Base-by-base conservation (phyloP, 2,329 filamentous ascomycete species). In the Venturia nashicola region DNA sequence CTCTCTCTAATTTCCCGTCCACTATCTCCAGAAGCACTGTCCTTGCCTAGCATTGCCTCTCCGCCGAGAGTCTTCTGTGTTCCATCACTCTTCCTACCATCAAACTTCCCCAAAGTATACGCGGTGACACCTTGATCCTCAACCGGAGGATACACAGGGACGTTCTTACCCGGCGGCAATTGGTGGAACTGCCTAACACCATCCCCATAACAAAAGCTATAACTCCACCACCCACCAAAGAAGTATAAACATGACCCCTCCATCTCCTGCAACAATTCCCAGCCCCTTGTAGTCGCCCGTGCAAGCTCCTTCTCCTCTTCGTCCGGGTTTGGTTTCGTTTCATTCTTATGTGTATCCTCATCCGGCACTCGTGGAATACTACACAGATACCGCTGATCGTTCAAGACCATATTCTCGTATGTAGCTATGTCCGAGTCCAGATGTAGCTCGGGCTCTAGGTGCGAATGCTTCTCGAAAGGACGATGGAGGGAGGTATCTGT, bases 181-280 rank as follows among this genome's bases (percentile, higher is more conserved):
- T 91, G 90, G 73, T 97, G 92, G 75, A 95, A 97, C 75, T 97
- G 92, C 70, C 90, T 88, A 66, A 97, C 87, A 67, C 93, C 86
- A 66, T 87, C 83, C 72, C 90, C 90, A 76, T 96, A 94, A 79
- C 92, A 97, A 75, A 96, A 96, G 69, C 87, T 89, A 76, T 97
- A 97, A 71, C 89, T 94, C 92, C 92, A 97, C 92, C 92, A 97
- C 0, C 92, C 92, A 0, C 86, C 89, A 68, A 91, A 77, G 73
- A 85, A 89, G 77, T 93, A 96, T 67, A 97, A 83, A 74, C 92
- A 97, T 61, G 83, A 82, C 3, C 86, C 88, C 62, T 92, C 83
- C 75, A 97, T 87, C 34, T 86, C 85, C 67, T 84, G 83, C 61
- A 97, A 79, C 27, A 97, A 80, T 70, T 94, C 88, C 82, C 90